Evolutionary conservation across 2,329 filamentous ascomycete genomes (phyloP), one percentile per base, ranked within the genome.

Genomic region (Cordyceps farinosa): DNA sequence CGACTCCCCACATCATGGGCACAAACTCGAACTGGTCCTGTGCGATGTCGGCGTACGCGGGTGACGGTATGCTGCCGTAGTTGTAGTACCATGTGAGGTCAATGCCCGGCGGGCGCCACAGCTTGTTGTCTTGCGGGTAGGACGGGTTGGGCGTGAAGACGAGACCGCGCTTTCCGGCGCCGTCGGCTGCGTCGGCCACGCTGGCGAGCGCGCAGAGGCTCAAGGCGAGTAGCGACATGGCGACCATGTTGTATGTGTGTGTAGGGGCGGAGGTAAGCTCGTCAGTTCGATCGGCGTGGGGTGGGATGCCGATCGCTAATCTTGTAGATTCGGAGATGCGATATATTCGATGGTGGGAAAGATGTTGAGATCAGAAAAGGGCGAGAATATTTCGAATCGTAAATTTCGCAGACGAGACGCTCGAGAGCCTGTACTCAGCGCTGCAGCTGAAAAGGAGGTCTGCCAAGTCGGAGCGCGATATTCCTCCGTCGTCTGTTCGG

Each of bases 31-130:
- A 85, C 15, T 80, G 74, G 15, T 79, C 76, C 68, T 87, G 83
- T 0, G 80, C 69, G 36, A 80, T 70, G 56, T 79, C 74, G 47
- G 74, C 67, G 71, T 82, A 88, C 48, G 77, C 77, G 0, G 80
- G 66, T 0, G 87, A 84, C 1, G 90, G 89, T 3, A 74, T 71
- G 27, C 79, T 70, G 32, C 77, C 75, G 75, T 93, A 95, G 78
- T 93, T 94, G 82, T 94, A 95, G 80, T 95, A 95, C 91, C 91
- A 95, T 3, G 86, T 89, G 62, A 94, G 76, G 48, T 86, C 83
- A 22, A 83, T 84, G 44, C 79, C 80, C 6, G 77, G 59, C 50
- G 79, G 73, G 11, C 80, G 77, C 88, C 90, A 93, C 69, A 89
- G 79, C 53, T 80, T 72, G 76, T 91, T 85, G 75, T 94, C 90